Conservation (phyloP, 495 filamentous ascomycete genomes). For the Elaphomyces granulatus region DNA sequence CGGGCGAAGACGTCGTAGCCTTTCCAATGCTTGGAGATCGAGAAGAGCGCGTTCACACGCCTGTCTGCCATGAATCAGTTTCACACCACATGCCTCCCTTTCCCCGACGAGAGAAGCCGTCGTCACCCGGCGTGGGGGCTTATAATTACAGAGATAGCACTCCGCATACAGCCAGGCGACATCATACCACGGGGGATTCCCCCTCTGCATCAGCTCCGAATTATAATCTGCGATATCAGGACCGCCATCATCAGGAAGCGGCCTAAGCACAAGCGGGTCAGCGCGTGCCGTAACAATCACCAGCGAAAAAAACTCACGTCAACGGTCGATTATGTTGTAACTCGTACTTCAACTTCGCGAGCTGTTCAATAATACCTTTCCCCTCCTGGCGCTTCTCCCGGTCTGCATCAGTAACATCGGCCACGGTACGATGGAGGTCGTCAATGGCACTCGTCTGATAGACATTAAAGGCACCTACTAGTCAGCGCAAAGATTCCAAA, state of each 20-base stretch:
- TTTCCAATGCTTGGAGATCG: constrained; percentile 75
- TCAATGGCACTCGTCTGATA: constrained; percentile 83
- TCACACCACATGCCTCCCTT: neutral
- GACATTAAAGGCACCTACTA: too few relatives aligned
- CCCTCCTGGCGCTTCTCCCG: constrained; percentile 59
- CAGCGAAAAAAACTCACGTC: constrained; percentile 44
- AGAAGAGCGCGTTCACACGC: constrained; percentile 61
- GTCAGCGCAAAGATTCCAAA: too few relatives aligned
- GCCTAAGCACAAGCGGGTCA: too few relatives aligned
- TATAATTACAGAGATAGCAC: constrained; percentile 82
- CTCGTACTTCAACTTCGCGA: constrained; percentile 87
- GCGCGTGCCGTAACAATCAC: too few relatives aligned
- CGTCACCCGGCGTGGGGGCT: neutral
- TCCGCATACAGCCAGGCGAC: constrained; percentile 81
- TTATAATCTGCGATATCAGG: constrained; percentile 76
- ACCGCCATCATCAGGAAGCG: constrained; percentile 66
- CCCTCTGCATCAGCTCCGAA: constrained; percentile 61
- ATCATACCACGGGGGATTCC: constrained; percentile 64
- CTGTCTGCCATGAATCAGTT: constrained; percentile 26
- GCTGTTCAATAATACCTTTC: constrained; percentile 65
- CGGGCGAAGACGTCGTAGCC: constrained; percentile 79
- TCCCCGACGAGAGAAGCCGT: too few relatives aligned
- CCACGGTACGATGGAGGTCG: constrained; percentile 67
- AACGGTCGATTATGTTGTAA: constrained; percentile 77
- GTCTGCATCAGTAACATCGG: constrained; percentile 37